Base-by-base conservation (phyloP, 257 asterid species). In the Leptodermis oblonga region DNA sequence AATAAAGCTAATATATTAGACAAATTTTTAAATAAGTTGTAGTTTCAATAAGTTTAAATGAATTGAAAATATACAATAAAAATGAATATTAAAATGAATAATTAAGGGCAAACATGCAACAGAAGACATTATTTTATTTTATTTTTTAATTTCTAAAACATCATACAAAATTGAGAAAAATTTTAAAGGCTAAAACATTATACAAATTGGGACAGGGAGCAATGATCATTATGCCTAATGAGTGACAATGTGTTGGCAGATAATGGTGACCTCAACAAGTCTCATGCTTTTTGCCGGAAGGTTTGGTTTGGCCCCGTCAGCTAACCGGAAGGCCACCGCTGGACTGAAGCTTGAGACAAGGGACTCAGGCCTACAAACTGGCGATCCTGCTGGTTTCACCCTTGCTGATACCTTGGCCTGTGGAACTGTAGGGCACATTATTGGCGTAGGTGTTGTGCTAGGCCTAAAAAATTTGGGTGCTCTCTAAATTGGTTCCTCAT, bases 301-400 rank as follows among this genome's bases (percentile, higher is more conserved):
- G 48, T 90, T 90, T 20, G 97, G 98, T 0, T 76, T 93, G 83
- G 98, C 98, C 39, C 97, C 98, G 30, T 93, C 98, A 0, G 98
- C 98, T 20, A 92, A 92, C 78, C 78, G 97, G 62, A 90, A 87
- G 86, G 94, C 98, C 0, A 92, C 96, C 0, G 98, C 95, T 0
- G 96, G 98, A 5, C 71, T 92, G 68, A 92, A 86, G 75, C 80
- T 92, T 23, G 98, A 87, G 74, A 85, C 76, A 0, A 83, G 97
- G 83, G 93, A 90, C 67, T 90, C 98, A 22, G 98, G 98, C 0
- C 80, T 93, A 48, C 98, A 93, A 76, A 90, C 98, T 1, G 96
- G 96, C 39, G 97, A 93, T 76, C 98, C 98, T 3, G 98, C 97
- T 7, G 97, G 97, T 26, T 93, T 93, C 81, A 93, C 98, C 15